Percentiles rank a stretch among this genome's conserved stretches.
Evolutionary conservation across 140 eudicot species (phyloP).

Genomic region (Anethum foeniculum): DNA sequence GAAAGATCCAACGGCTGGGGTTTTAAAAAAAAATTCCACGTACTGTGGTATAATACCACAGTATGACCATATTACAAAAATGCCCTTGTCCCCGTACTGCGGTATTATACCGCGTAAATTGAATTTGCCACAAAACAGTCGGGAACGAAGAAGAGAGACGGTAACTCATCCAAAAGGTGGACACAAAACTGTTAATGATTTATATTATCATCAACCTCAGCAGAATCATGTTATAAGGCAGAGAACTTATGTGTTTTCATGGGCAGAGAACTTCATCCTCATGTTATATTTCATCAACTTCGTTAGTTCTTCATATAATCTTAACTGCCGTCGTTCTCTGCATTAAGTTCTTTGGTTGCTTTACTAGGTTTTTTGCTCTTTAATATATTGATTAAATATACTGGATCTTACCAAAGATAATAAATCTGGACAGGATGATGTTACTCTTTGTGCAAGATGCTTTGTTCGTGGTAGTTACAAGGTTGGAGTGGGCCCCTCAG

Average conservation of each 20-base stretch:
- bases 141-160: too few species aligned
- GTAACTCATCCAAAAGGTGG: too few species aligned
- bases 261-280: not conserved
- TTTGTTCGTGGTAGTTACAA: conserved; percentile 54
- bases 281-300: not conserved
- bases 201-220: too few species aligned
- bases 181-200: too few species aligned
- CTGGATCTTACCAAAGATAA: not conserved
- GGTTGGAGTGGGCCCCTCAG: conserved; percentile 44
- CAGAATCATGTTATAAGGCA: too few species aligned
- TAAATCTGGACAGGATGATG: conserved; percentile 48
- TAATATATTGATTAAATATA: not conserved
- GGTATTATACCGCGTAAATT: too few species aligned
- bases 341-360: not conserved
- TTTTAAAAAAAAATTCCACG: too few species aligned
- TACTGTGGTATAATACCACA: too few species aligned
- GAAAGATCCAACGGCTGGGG: too few species aligned
- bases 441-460: conserved; percentile 85
- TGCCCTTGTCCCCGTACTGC: too few species aligned
- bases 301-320: not conserved
- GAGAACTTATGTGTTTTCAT: not conserved
- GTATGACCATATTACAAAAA: too few species aligned
- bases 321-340: not conserved
- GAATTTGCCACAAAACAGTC: too few species aligned
- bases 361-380: not conserved